A percentile compares a stretch with the other conserved stretches of the same genome.
phyloP scores from a whole-genome alignment of 768 basidiomycete species.

The Pluteus cervinus region DNA sequence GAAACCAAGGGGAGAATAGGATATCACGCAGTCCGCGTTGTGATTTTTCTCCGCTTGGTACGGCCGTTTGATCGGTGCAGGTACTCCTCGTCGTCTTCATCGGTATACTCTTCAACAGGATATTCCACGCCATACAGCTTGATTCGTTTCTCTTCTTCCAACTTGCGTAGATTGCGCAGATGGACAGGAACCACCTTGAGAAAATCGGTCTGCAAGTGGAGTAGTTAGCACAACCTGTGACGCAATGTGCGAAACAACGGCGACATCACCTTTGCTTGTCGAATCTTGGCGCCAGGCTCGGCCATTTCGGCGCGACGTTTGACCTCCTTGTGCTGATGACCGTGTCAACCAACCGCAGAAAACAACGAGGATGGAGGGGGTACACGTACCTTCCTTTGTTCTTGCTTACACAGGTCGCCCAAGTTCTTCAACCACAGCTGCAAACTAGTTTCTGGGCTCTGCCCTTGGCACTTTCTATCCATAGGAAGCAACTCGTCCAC shows the following conservation, averaged over 20 bases:
- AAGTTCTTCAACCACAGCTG: constrained; percentile 71
- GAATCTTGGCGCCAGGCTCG: constrained; percentile 39
- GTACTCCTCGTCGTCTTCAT: constrained; percentile 51
- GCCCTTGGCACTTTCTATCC: constrained; percentile 28
- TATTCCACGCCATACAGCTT: constrained; percentile 21
- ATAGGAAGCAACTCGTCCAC: constrained; percentile 27
- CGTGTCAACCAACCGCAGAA: too few relatives aligned
- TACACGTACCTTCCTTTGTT: constrained; percentile 66
- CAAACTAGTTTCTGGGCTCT: constrained; percentile 34
- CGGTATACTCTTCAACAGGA: constrained; percentile 33
- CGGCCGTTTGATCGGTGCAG: constrained; percentile 22
- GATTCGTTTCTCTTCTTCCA: constrained; percentile 45
- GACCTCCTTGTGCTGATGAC: too few relatives aligned
- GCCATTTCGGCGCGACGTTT: too few relatives aligned
- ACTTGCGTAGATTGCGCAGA: constrained; percentile 55
- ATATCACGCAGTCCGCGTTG: constrained; percentile 7
- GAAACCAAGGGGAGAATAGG: constrained; percentile 4
- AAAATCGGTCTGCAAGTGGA: constrained; percentile 52
- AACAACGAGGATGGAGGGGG: too few relatives aligned
- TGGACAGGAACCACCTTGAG: constrained; percentile 53
- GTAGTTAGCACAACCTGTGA: constrained; percentile 1
- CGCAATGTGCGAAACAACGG: background rate
- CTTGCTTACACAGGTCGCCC: constrained; percentile 50
- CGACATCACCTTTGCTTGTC: constrained; percentile 46
- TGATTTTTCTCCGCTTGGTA: constrained; percentile 26